A percentile compares a stretch with the other conserved stretches of the same genome.
phyloP scores from a whole-genome alignment of 768 basidiomycete species.

The Collybiopsis confluens region DNA sequence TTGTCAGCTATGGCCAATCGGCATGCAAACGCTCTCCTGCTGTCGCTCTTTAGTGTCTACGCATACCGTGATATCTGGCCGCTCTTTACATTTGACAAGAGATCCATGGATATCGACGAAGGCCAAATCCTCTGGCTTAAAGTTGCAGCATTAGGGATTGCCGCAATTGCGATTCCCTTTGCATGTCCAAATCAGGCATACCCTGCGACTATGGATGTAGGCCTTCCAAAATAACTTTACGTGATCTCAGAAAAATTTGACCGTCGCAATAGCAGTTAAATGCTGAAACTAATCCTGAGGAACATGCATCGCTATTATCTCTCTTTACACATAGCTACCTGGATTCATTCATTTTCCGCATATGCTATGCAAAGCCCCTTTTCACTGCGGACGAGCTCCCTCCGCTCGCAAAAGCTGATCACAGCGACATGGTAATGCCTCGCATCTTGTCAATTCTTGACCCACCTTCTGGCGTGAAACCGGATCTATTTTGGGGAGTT shows the following conservation, averaged over 20 bases:
- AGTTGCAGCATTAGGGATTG: constrained; percentile 36
- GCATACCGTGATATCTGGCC: constrained; percentile 56
- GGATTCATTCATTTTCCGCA: constrained; percentile 44
- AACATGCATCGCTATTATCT: constrained; percentile 44
- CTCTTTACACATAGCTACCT: constrained; percentile 48
- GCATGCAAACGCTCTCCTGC: constrained; percentile 24
- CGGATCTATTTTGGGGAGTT: constrained; percentile 8
- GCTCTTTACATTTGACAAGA: constrained; percentile 41
- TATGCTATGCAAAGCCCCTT: constrained; percentile 35
- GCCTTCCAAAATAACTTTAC: not conserved
- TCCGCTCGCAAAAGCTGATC: constrained; percentile 61
- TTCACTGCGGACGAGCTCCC: constrained; percentile 50
- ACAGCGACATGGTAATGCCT: constrained; percentile 24
- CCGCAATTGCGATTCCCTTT: constrained; percentile 46
- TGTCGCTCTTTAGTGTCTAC: constrained; percentile 38
- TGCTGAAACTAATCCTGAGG: constrained; percentile 35
- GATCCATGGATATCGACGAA: constrained; percentile 40
- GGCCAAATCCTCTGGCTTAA: constrained; percentile 48
- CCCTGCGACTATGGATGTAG: constrained; percentile 43
- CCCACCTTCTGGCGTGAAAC: constrained; percentile 5
- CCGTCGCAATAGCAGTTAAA: constrained; percentile 26
- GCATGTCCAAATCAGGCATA: constrained; percentile 44
- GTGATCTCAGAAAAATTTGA: not conserved
- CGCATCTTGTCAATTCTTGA: not conserved
- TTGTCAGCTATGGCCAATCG: constrained; percentile 1